Evolutionary conservation across 2,329 filamentous ascomycete genomes (phyloP), one percentile per base, ranked within the genome.

Genomic region (Coniochaeta sp.): DNA sequence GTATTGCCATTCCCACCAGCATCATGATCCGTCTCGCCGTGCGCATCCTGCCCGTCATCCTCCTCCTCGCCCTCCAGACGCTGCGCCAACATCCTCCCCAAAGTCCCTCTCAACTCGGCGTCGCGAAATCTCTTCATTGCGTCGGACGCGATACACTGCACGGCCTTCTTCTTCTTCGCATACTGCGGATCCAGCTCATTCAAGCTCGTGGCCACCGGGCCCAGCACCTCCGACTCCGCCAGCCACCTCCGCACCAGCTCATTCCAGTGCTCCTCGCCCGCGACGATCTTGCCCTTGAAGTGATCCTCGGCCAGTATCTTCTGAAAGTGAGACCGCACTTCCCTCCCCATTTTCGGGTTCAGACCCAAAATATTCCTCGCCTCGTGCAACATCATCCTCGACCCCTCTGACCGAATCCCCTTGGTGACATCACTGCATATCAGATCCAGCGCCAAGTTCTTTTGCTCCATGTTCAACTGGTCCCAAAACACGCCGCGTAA

Each of bases 371-470:
- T 58, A 14, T 86, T 87, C 65, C 90, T 91, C 4, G 87, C 87
- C 53, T 91, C 85, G 1, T 82, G 78, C 42, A 92, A 79, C 1
- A 82, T 85, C 77, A 92, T 83, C n/a, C 79, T 75, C 30, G 74
- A 77, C 48, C 83, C 79, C 52, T 82, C 64, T 12, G 81, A 60
- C 16, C 89, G 81, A 74, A 91, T 84, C 18, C 86, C 76, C 68
- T 94, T 94, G 1, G 87, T 91, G 27, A 92, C 86, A 67, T 92
- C 88, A 26, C 82, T 86, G 62, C 87, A 91, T 22, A 95, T 84
- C 45, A 90, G 79, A 63, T 95, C 89, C 5, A 95, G 71, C 0
- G 88, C 87, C 45, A 89, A 73, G 32, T 77, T 77, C 63, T 85
- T 87, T 38, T 76, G 72, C 40, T 86, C 82, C 14, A 79, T 66